Evolutionary conservation across 768 basidiomycete species (phyloP).

Genomic region (Brasilioporus rufonigricans): DNA sequence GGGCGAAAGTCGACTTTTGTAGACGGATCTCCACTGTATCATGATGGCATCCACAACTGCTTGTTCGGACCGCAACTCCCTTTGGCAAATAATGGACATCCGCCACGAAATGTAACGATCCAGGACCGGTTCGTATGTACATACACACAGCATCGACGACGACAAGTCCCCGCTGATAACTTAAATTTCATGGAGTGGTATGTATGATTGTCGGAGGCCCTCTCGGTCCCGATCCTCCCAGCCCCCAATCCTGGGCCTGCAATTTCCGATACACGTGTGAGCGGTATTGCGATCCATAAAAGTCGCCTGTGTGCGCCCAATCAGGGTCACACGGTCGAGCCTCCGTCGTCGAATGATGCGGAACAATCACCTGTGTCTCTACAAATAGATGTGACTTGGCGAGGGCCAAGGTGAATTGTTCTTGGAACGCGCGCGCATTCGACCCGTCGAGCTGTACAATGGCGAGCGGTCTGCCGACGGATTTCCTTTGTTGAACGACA

Average conservation of each 20-base stretch:
- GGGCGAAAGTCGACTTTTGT: constrained; percentile 9
- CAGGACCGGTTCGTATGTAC: background rate
- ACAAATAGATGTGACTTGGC: constrained; percentile 29
- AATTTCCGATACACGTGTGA: constrained; percentile 30
- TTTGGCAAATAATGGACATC: background rate
- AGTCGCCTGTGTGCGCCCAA: constrained; percentile 28
- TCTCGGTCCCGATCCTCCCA: constrained; percentile 24
- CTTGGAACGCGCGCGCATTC: constrained; percentile 24
- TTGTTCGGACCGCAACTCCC: background rate
- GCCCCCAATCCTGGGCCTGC: constrained; percentile 27
- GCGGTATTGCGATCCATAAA: constrained; percentile 33
- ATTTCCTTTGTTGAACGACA: constrained; percentile 30
- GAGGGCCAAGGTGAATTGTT: constrained; percentile 23
- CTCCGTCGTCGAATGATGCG: constrained; percentile 15
- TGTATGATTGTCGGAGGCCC: constrained; percentile 28
- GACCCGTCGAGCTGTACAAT: constrained; percentile 28
- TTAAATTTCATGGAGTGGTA: constrained; percentile 17
- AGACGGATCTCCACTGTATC: constrained; percentile 7
- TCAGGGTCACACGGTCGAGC: constrained; percentile 21
- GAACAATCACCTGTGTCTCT: constrained; percentile 18
- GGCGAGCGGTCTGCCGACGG: constrained; percentile 27
- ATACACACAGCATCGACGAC: constrained; percentile 7
- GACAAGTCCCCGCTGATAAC: background rate
- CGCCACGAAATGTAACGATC: too few species aligned
- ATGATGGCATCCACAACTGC: background rate